phyloP scores from a whole-genome alignment of 176 grass and related monocot genomes.

The Juncus inflexus region DNA sequence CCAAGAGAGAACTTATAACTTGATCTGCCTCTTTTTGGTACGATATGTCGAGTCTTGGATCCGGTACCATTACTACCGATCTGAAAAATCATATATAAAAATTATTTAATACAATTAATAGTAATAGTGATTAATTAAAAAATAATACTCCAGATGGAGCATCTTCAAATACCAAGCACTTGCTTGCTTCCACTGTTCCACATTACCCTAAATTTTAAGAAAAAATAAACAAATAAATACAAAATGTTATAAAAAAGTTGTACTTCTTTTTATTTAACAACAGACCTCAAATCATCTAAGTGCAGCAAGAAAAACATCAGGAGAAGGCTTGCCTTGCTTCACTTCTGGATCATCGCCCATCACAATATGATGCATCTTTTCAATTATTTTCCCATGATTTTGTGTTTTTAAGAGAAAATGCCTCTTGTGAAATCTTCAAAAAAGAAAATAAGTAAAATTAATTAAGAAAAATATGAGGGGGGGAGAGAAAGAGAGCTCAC shows the following conservation, averaged over 20 bases:
- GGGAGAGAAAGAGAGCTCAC: slow-evolving; percentile 31
- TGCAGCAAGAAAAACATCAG: slow-evolving; percentile 88
- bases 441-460: slow-evolving; percentile 15
- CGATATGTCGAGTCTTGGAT: slow-evolving; percentile 56
- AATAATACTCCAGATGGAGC: slow-evolving; percentile 31
- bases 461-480: slow-evolving; percentile 2
- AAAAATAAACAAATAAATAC: background rate
- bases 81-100: slow-evolving; percentile 26
- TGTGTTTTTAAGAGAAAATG: slow-evolving; percentile 84
- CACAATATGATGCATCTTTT: slow-evolving; percentile 77
- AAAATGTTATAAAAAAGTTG: background rate
- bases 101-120: background rate
- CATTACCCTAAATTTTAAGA: background rate
- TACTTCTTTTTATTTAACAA: slow-evolving; percentile 3
- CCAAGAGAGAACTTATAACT: slow-evolving; percentile 55
- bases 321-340: slow-evolving; percentile 83
- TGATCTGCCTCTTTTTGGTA: slow-evolving; percentile 75
- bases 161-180: slow-evolving; percentile 44
- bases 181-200: slow-evolving; percentile 26
- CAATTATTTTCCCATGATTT: slow-evolving; percentile 79
- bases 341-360: slow-evolving; percentile 89
- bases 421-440: slow-evolving; percentile 63
- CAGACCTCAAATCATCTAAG: slow-evolving; percentile 65
- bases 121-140: too few relatives aligned
- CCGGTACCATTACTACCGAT: slow-evolving; percentile 73